Evolutionary conservation across 345 rosid genomes (phyloP).

Genomic region (Sisymbrium irio): DNA sequence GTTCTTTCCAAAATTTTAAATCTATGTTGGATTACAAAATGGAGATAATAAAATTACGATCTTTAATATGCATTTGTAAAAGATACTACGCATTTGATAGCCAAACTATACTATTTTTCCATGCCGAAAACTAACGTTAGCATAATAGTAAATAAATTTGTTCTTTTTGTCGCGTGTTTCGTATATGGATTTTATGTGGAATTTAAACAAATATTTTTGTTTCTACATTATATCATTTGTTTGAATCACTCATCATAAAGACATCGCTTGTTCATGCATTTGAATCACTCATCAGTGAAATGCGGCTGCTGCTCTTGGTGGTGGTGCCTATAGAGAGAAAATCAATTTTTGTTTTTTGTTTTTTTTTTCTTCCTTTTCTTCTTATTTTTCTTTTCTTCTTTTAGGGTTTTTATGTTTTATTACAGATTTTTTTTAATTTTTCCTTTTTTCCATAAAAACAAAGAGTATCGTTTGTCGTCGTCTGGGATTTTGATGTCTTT

Average conservation of each 20-base stretch:
- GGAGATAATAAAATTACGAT: background rate
- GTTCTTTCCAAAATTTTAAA: background rate
- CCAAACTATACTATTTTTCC: too few species aligned
- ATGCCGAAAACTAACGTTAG: too few species aligned
- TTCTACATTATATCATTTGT: too few species aligned
- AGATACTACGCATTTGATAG: too few species aligned
- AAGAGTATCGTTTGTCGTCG: slow-evolving; percentile 25
- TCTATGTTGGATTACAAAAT: background rate
- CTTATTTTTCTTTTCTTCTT: slow-evolving; percentile 17
- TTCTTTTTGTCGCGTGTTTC: too few species aligned
- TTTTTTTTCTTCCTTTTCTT: slow-evolving; percentile 13
- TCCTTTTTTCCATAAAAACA: background rate
- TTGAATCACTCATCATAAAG: background rate
- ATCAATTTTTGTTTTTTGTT: slow-evolving; percentile 14
- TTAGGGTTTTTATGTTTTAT: slow-evolving; percentile 26
- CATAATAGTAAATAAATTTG: too few species aligned
- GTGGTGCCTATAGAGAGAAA: slow-evolving; percentile 41
- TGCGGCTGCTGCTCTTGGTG: slow-evolving; percentile 38
- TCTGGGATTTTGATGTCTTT: slow-evolving; percentile 17
- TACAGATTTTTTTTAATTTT: background rate
- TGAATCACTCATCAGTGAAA: too few species aligned
- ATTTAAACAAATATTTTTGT: too few species aligned
- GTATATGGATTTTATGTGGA: too few species aligned
- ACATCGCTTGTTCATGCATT: too few species aligned
- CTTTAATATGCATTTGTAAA: too few species aligned